A percentile compares a stretch with the other conserved stretches of the same genome.
Conservation (phyloP, 495 filamentous ascomycete species). For the Aspergillus avenaceus region DNA sequence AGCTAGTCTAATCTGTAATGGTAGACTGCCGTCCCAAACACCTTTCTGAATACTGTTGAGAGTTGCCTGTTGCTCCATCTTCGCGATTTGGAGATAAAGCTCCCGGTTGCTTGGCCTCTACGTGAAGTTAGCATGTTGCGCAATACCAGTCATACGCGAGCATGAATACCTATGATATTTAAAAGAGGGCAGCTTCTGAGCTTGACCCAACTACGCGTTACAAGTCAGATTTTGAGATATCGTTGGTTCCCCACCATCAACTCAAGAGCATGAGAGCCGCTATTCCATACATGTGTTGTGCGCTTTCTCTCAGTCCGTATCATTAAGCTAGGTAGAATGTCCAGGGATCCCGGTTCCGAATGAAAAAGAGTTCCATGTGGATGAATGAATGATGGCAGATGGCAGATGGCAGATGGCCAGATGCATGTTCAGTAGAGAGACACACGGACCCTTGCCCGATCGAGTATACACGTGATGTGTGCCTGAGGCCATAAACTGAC, state of each 20-base stretch:
- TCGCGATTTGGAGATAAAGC: neutral
- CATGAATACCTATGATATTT: neutral
- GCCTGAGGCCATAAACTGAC: neutral
- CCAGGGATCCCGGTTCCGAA: no score
- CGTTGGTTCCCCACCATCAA: neutral
- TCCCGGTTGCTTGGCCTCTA: neutral
- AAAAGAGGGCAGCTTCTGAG: neutral
- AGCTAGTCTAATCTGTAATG: constrained; percentile 48
- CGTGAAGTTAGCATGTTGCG: neutral
- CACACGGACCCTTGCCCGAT: neutral
- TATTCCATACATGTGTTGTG: neutral
- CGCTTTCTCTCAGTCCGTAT: no score
- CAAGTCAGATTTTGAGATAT: neutral
- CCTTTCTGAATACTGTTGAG: constrained; percentile 38
- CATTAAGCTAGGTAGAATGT: no score
- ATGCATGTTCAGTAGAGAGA: neutral
- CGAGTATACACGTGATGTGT: neutral
- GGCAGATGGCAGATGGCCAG: neutral
- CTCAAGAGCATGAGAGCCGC: neutral
- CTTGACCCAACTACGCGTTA: neutral
- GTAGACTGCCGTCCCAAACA: constrained; percentile 49
- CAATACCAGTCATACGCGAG: neutral
- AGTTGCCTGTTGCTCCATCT: constrained; percentile 10
- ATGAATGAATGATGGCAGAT: no score
- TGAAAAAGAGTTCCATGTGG: no score